phyloP scores from a whole-genome alignment of 257 asterid genomes.

The Fraxinus excelsior region DNA sequence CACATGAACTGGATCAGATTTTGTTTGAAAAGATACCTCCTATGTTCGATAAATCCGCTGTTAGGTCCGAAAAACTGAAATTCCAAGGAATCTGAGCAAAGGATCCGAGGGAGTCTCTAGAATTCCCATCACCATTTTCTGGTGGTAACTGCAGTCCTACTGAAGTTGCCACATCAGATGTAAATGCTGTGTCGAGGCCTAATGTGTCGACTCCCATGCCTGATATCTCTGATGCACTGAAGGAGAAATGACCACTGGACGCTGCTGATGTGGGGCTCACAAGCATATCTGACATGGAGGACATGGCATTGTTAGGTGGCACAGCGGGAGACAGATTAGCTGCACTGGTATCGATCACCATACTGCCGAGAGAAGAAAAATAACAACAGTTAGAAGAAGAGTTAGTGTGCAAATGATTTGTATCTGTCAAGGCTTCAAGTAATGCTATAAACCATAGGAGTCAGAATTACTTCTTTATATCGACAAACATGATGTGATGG shows the following conservation, averaged over 20 bases:
- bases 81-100: conserved; percentile 90
- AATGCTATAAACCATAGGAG: not conserved
- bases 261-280: conserved; percentile 91
- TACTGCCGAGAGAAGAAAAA: conserved; percentile 40
- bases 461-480: not conserved
- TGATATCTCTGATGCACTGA: conserved; percentile 78
- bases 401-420: not conserved
- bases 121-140: conserved; percentile 80
- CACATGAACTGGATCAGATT: not conserved
- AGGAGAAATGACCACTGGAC: conserved; percentile 91
- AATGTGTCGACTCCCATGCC: conserved; percentile 86
- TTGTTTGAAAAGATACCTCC: conserved; percentile 35
- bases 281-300: conserved; percentile 79
- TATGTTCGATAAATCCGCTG: conserved; percentile 83
- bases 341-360: conserved; percentile 60
- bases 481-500: conserved; percentile 1
- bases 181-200: conserved; percentile 78
- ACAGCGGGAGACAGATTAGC: conserved; percentile 57
- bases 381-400: conserved; percentile 3
- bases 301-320: conserved; percentile 69
- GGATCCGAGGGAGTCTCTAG: conserved; percentile 79
- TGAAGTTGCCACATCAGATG: conserved; percentile 78
- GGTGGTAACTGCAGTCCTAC: conserved; percentile 75
- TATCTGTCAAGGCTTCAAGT: not conserved
- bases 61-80: conserved; percentile 85